phyloP scores from a whole-genome alignment of 2,329 filamentous ascomycete species.

The Cephalotrichum gorgonifer region DNA sequence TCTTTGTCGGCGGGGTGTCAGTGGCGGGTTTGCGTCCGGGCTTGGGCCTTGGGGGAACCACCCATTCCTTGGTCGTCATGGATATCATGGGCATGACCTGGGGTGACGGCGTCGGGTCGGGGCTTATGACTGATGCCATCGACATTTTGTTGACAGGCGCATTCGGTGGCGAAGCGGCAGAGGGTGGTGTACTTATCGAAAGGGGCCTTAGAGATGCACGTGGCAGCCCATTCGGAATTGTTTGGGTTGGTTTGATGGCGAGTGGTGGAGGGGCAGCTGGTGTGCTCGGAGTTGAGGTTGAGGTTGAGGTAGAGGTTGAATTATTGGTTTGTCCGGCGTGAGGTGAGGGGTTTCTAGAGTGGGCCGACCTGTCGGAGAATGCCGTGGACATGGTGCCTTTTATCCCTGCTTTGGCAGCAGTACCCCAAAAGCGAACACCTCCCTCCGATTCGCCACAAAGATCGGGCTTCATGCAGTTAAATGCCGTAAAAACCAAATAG shows the following conservation, averaged over 20 bases:
- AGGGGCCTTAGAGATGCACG: conserved; percentile 14
- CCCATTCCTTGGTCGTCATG: conserved; percentile 77
- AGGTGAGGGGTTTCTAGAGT: conserved; percentile 1
- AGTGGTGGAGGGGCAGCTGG: conserved; percentile 12
- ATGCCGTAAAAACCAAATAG: neutral
- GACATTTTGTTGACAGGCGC: conserved; percentile 31
- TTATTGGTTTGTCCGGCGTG: neutral
- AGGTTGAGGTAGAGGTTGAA: conserved; percentile 6
- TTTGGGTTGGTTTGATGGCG: conserved; percentile 11
- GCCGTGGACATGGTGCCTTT: conserved; percentile 2
- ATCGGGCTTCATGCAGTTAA: conserved; percentile 1
- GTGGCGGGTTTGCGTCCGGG: conserved; percentile 90
- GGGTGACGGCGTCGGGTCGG: conserved; percentile 17
- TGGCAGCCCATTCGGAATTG: conserved; percentile 13
- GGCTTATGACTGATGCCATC: conserved; percentile 36
- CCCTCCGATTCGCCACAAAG: conserved; percentile 4
- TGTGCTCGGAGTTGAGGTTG: conserved; percentile 5
- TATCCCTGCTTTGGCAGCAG: neutral
- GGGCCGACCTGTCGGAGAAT: conserved; percentile 1
- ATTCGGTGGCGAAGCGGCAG: conserved; percentile 19
- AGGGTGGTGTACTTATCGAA: conserved; percentile 13
- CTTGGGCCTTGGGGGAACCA: conserved; percentile 74
- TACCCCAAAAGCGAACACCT: conserved; percentile 1
- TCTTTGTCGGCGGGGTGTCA: conserved; percentile 84
- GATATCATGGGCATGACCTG: conserved; percentile 31